Conservation (phyloP, 306 rosid species). For the Abrus pulchellus region DNA sequence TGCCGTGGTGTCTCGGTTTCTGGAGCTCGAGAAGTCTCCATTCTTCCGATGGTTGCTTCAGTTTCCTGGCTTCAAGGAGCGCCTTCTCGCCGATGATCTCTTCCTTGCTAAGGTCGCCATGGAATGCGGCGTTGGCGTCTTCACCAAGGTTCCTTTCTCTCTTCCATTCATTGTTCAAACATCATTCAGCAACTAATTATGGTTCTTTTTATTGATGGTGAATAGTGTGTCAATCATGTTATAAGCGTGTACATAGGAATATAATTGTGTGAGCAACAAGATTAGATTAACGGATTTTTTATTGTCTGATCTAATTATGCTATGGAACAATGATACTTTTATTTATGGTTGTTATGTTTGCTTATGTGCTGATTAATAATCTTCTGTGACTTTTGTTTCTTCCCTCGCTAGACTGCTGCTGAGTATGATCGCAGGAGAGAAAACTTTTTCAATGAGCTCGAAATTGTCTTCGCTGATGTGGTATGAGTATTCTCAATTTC, state of each 20-base stretch:
- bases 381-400: not conserved
- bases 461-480: constrained; percentile 95
- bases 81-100: constrained; percentile 92
- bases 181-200: not conserved
- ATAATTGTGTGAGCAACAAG: not conserved
- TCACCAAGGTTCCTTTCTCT: constrained; percentile 73
- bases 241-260: too few species aligned
- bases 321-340: too few species aligned
- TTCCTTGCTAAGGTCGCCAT: constrained; percentile 82
- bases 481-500: constrained; percentile 59
- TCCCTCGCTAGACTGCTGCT: constrained; percentile 84
- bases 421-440: constrained; percentile 86
- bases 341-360: too few species aligned
- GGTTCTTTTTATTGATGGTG: too few species aligned
- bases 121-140: constrained; percentile 96
- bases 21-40: constrained; percentile 75
- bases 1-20: constrained; percentile 67
- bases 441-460: constrained; percentile 93
- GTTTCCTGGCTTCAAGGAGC: constrained; percentile 84
- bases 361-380: constrained; percentile 19
- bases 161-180: not conserved
- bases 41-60: constrained; percentile 83
- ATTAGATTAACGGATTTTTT: not conserved
- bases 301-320: too few species aligned
- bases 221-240: too few species aligned